Percentiles rank a stretch among this genome's conserved stretches.
Evolutionary conservation across 768 basidiomycete genomes (phyloP).

Genomic region (Rhodotorula taiwanensis): DNA sequence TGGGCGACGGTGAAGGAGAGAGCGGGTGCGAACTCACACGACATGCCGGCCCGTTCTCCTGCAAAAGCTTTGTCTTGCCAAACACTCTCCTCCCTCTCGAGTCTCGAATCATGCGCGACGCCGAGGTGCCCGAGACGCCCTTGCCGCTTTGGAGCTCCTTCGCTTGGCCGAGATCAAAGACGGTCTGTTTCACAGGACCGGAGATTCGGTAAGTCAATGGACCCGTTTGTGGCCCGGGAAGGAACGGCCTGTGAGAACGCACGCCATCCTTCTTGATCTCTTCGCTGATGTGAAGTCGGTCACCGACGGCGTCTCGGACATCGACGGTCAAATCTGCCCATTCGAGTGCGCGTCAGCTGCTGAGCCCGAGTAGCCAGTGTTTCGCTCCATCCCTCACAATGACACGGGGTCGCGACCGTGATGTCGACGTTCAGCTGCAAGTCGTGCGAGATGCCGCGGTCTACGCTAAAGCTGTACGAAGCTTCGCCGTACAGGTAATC

Average conservation of each 20-base stretch:
- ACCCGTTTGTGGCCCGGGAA: background rate
- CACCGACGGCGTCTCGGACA: slow-evolving; percentile 85
- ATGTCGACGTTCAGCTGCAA: slow-evolving; percentile 87
- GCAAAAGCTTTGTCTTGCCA: slow-evolving; percentile 66
- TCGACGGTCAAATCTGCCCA: slow-evolving; percentile 72
- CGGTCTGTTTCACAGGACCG: slow-evolving; percentile 50
- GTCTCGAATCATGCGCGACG: slow-evolving; percentile 25
- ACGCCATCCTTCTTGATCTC: slow-evolving; percentile 80
- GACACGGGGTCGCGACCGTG: slow-evolving; percentile 86
- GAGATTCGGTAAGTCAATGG: background rate
- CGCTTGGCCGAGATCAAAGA: slow-evolving; percentile 76
- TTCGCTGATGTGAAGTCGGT: slow-evolving; percentile 73
- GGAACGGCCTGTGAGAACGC: slow-evolving; percentile 43
- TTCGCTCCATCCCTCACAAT: slow-evolving; percentile 57
- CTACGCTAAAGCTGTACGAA: slow-evolving; percentile 81
- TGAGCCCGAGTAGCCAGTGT: background rate
- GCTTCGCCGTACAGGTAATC: slow-evolving; percentile 94
- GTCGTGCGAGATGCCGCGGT: slow-evolving; percentile 55
- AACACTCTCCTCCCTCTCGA: slow-evolving; percentile 46
- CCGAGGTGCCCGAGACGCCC: background rate
- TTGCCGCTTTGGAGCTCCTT: slow-evolving; percentile 53
- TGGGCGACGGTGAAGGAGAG: too few relatives aligned
- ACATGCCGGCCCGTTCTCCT: slow-evolving; percentile 66
- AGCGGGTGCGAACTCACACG: slow-evolving; percentile 43
- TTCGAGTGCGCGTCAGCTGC: background rate